These are phyloP conservation scores for Chlorella ohadii DNA, from an alignment of 139 green algal species.

Conservation along the genomic window DNA sequence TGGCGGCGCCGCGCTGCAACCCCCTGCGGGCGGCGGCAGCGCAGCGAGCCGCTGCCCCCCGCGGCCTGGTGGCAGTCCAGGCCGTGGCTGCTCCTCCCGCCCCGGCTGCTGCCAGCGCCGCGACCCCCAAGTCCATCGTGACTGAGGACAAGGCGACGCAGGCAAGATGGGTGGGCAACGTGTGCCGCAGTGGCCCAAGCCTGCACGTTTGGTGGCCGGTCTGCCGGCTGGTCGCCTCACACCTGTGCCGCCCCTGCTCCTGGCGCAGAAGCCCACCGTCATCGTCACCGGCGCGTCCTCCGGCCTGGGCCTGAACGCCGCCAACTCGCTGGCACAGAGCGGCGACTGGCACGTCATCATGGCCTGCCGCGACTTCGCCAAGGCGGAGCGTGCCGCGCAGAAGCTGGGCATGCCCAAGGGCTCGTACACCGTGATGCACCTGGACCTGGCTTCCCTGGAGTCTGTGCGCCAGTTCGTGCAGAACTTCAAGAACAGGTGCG, in stretches of 20 bases:
- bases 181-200: too few species aligned
- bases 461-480: constrained; percentile 86
- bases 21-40: background rate
- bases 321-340: constrained; percentile 71
- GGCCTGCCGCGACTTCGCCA: constrained; percentile 75
- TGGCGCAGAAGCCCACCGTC: constrained; percentile 60
- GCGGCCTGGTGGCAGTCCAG: background rate
- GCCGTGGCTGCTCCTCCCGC: constrained; percentile 21
- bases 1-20: background rate
- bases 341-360: constrained; percentile 94
- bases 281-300: constrained; percentile 92
- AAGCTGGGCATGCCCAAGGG: constrained; percentile 69
- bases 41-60: background rate
- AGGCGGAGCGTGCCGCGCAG: constrained; percentile 46
- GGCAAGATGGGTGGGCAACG: too few species aligned
- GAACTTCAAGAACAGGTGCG: constrained; percentile 64
- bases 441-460: constrained; percentile 87
- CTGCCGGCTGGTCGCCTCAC: too few species aligned
- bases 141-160: constrained; percentile 34
- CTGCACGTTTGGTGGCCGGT: too few species aligned
- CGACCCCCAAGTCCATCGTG: background rate
- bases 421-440: constrained; percentile 83
- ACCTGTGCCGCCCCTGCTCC: too few species aligned
- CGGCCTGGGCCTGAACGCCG: constrained; percentile 87
- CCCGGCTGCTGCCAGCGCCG: background rate